Evolutionary conservation across 495 filamentous ascomycete species (phyloP).

Genomic region (Xylaria grammica): DNA sequence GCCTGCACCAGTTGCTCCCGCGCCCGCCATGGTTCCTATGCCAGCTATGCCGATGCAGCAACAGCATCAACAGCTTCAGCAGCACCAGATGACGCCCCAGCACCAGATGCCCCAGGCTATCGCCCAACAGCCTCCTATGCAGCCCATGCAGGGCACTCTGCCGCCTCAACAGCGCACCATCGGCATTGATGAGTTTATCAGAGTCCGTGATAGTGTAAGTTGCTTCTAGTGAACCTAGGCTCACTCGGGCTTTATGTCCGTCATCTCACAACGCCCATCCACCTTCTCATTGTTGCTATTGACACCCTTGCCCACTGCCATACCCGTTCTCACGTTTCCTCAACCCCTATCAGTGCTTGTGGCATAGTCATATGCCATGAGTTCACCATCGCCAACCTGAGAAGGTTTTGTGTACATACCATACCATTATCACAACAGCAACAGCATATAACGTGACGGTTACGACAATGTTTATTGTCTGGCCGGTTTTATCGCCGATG

Average conservation of each 20-base stretch:
- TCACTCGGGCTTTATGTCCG: neutral
- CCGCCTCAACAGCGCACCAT: slow-evolving; percentile 44
- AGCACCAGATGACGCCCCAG: slow-evolving; percentile 32
- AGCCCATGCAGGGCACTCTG: slow-evolving; percentile 32
- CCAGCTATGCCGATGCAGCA: slow-evolving; percentile 30
- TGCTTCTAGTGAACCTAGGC: slow-evolving; percentile 19
- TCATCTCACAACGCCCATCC: neutral
- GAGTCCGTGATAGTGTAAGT: slow-evolving; percentile 59
- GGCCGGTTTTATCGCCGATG: neutral
- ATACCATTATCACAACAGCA: neutral
- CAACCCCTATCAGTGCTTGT: neutral
- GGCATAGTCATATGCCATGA: neutral
- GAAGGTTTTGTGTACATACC: neutral
- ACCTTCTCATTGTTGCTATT: neutral
- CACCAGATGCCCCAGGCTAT: slow-evolving; percentile 24
- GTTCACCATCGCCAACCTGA: neutral
- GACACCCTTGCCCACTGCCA: too few relatives aligned
- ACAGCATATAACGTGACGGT: neutral
- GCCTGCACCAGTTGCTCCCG: slow-evolving; percentile 37
- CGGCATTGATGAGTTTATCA: slow-evolving; percentile 54
- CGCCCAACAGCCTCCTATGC: slow-evolving; percentile 34
- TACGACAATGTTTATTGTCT: neutral
- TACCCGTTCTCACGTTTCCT: too few relatives aligned
- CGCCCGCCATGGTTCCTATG: slow-evolving; percentile 37
- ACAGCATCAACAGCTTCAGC: slow-evolving; percentile 21